phyloP scores from a whole-genome alignment of 257 asterid genomes.

The Scutellaria galericulata region DNA sequence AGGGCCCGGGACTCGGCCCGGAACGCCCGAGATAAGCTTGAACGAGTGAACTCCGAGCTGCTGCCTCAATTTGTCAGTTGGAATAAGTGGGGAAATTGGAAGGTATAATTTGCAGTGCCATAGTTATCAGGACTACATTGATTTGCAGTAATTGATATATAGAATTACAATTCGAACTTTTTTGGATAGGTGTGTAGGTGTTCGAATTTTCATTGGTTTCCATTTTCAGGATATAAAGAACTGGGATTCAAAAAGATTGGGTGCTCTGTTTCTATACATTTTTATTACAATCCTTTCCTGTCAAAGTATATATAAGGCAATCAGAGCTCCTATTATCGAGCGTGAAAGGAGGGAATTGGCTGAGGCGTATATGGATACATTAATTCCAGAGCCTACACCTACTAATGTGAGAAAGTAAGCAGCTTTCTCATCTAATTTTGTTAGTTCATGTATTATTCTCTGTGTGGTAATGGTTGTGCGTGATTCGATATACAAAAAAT shows the following conservation, averaged over 20 bases:
- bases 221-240: conserved; percentile 71
- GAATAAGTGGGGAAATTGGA: conserved; percentile 93
- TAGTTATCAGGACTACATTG: not conserved
- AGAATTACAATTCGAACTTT: conserved; percentile 2
- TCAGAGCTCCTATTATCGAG: conserved; percentile 76
- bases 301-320: conserved; percentile 60
- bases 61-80: conserved; percentile 71
- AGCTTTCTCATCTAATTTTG: conserved; percentile 21
- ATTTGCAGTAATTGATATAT: conserved; percentile 8
- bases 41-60: conserved; percentile 55
- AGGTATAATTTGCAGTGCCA: conserved; percentile 51
- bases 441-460: conserved; percentile 13
- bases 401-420: conserved; percentile 75
- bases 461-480: not conserved
- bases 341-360: conserved; percentile 74
- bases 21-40: conserved; percentile 45
- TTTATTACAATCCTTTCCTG: conserved; percentile 57
- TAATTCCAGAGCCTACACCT: conserved; percentile 94
- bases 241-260: conserved; percentile 83
- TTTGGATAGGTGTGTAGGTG: conserved; percentile 5
- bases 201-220: conserved; percentile 9
- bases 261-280: conserved; percentile 66
- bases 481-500: too few relatives aligned
- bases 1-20: conserved; percentile 48
- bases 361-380: conserved; percentile 95